Evolutionary conservation across 768 basidiomycete genomes (phyloP).

Genomic region (Pholiota conissans): DNA sequence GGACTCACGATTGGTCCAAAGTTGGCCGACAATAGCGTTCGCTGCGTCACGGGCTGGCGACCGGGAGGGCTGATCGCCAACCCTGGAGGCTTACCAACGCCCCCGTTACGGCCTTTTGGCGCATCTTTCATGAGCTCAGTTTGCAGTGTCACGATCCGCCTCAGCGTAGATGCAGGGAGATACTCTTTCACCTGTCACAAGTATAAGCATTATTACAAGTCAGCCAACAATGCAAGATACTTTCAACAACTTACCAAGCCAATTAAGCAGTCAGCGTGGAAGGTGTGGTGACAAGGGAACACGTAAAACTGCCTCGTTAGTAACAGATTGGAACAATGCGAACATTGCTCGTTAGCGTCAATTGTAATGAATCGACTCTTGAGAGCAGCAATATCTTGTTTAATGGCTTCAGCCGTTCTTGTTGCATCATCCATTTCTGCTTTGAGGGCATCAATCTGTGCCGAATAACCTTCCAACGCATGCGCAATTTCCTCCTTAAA

Average conservation of each 20-base stretch:
- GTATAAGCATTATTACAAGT: constrained; percentile 14
- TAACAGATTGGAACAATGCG: constrained; percentile 72
- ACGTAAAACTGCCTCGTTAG: constrained; percentile 95
- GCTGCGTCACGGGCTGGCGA: constrained; percentile 50
- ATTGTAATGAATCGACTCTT: constrained; percentile 91
- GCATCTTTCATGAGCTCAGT: constrained; percentile 71
- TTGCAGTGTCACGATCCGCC: constrained; percentile 85
- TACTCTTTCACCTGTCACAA: constrained; percentile 89
- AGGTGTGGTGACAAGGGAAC: constrained; percentile 96
- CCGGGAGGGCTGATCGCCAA: constrained; percentile 24
- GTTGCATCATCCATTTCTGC: constrained; percentile 97
- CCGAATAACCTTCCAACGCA: constrained; percentile 91
- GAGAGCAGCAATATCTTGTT: constrained; percentile 83
- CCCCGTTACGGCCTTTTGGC: constrained; percentile 24
- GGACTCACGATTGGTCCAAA: constrained; percentile 55
- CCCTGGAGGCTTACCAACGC: constrained; percentile 27
- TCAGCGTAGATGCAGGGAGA: constrained; percentile 76
- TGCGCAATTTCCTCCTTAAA: constrained; percentile 99
- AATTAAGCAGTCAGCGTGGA: constrained; percentile 98
- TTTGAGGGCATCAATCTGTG: constrained; percentile 87
- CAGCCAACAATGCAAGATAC: neutral
- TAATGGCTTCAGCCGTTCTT: constrained; percentile 88
- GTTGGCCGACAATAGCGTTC: constrained; percentile 71
- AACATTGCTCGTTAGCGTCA: constrained; percentile 84
- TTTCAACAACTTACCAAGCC: constrained; percentile 65